Conservation (phyloP, 2,329 filamentous ascomycete genomes). For the Arthrobotrys iridis region DNA sequence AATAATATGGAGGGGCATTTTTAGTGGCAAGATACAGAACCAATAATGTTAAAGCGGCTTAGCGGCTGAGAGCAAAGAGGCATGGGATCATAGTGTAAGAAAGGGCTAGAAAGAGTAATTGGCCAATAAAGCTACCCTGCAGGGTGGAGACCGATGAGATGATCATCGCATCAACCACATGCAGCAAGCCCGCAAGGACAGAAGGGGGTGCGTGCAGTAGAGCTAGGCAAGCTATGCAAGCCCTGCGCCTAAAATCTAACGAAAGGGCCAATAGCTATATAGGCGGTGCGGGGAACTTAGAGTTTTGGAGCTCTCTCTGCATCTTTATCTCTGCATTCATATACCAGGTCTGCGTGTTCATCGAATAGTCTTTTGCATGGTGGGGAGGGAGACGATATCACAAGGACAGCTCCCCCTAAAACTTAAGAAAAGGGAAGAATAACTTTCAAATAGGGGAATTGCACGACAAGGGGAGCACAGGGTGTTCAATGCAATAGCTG, state of each 20-base stretch:
- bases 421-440: neutral
- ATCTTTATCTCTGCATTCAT: neutral
- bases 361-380: constrained; percentile 38
- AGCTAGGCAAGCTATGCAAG: constrained; percentile 49
- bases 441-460: constrained; percentile 23
- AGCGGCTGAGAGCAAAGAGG: constrained; percentile 38
- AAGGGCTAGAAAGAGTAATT: constrained; percentile 11
- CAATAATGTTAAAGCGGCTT: constrained; percentile 46
- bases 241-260: constrained; percentile 45
- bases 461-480: neutral
- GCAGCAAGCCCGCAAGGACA: constrained; percentile 14
- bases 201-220: constrained; percentile 12
- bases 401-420: constrained; percentile 24
- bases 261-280: constrained; percentile 36
- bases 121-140: constrained; percentile 39
- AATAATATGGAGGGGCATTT: neutral
- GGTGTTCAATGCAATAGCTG: constrained; percentile 32
- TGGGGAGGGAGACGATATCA: constrained; percentile 18
- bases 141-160: constrained; percentile 50
- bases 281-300: constrained; percentile 40
- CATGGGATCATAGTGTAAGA: constrained; percentile 5
- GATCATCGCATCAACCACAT: constrained; percentile 49
- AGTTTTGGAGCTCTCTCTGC: constrained; percentile 1
- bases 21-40: constrained; percentile 15
- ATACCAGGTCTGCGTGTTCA: neutral